phyloP scores from a whole-genome alignment of 2,329 filamentous ascomycete species.

The Chrysoporthe puriensis region DNA sequence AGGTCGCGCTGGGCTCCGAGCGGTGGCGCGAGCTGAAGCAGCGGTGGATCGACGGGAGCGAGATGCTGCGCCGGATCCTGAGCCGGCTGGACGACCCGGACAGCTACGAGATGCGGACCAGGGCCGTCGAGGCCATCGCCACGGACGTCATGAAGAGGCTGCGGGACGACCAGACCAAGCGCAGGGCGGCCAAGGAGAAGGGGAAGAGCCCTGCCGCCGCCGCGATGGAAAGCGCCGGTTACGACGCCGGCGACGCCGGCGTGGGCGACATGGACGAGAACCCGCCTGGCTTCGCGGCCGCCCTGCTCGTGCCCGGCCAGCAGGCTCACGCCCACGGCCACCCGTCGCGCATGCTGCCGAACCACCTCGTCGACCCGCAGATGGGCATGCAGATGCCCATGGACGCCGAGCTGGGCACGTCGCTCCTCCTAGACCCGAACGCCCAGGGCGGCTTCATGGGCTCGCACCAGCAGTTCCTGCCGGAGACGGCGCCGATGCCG shows the following conservation, averaged over 20 bases:
- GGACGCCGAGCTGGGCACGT: slow-evolving; percentile 41
- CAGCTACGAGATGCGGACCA: slow-evolving; percentile 62
- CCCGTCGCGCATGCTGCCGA: slow-evolving; percentile 18
- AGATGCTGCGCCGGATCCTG: slow-evolving; percentile 59
- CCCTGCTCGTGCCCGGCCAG: slow-evolving; percentile 27
- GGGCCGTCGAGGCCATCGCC: slow-evolving; percentile 72
- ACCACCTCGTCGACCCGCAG: slow-evolving; percentile 30
- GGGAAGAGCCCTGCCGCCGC: slow-evolving; percentile 18
- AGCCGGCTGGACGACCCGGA: slow-evolving; percentile 57
- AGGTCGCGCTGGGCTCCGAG: slow-evolving; percentile 71
- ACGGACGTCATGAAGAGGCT: slow-evolving; percentile 79
- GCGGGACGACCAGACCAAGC: slow-evolving; percentile 66
- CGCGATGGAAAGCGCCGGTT: slow-evolving; percentile 39
- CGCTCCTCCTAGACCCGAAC: slow-evolving; percentile 44
- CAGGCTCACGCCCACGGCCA: slow-evolving; percentile 22
- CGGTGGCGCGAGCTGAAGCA: slow-evolving; percentile 73
- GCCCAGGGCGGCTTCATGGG: slow-evolving; percentile 42
- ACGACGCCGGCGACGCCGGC: slow-evolving; percentile 40
- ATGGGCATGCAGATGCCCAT: slow-evolving; percentile 55
- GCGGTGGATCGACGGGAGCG: slow-evolving; percentile 65
- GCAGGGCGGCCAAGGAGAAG: slow-evolving; percentile 33
- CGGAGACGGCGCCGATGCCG: slow-evolving; percentile 32
- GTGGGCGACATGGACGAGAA: slow-evolving; percentile 16
- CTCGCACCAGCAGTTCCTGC: slow-evolving; percentile 36
- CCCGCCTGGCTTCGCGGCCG: slow-evolving; percentile 14